These are phyloP conservation scores for Hanseniaspora jakobsenii DNA, from an alignment of 805 yeast genomes.

Conservation along the genomic window DNA sequence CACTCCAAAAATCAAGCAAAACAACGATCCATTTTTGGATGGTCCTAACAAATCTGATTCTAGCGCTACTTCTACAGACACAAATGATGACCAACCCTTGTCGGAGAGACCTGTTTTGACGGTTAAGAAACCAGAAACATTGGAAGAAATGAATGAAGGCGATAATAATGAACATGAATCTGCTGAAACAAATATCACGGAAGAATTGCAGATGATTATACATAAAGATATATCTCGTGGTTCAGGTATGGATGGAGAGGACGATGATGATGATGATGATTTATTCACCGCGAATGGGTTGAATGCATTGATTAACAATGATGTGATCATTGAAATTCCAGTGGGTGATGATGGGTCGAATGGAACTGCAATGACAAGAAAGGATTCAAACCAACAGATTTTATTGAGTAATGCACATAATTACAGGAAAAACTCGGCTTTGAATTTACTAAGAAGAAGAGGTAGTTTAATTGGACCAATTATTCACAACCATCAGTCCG, in stretches of 20 bases:
- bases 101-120: no score
- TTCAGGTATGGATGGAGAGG: no score
- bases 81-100: no score
- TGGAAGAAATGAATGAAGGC: neutral
- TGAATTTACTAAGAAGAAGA: conserved; percentile 11
- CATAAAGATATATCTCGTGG: conserved; percentile 7
- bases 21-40: no score
- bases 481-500: neutral
- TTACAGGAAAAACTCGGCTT: neutral
- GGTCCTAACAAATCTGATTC: no score
- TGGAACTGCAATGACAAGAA: no score
- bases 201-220: conserved; percentile 11
- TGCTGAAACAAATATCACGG: neutral
- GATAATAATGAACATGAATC: neutral
- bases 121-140: no score
- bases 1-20: neutral
- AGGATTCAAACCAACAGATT: no score
- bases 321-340: conserved; percentile 9
- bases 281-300: conserved; percentile 5
- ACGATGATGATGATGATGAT: conserved; percentile 6
- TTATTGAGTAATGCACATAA: neutral
- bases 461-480: conserved; percentile 20
- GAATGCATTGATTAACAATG: conserved; percentile 10
- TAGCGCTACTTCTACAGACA: neutral
- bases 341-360: no score